These are phyloP conservation scores for Acer saccharum DNA, from an alignment of 345 rosid species.

Conservation along the genomic window DNA sequence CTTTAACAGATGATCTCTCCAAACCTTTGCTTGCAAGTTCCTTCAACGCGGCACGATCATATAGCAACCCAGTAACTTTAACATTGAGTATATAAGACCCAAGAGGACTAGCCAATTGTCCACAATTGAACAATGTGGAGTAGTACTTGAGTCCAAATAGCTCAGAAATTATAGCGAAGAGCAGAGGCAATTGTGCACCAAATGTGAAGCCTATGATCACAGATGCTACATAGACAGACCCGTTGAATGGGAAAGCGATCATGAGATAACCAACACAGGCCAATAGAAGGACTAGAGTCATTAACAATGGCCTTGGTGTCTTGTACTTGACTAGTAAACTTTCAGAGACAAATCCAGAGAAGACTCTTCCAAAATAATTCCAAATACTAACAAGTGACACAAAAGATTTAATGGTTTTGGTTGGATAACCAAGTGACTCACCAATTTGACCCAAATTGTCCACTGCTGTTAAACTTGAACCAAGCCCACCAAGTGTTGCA, in stretches of 20 bases:
- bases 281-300: conserved; percentile 65
- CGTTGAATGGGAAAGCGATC: conserved; percentile 67
- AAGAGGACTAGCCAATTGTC: conserved; percentile 80
- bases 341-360: conserved; percentile 82
- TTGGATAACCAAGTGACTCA: conserved; percentile 78
- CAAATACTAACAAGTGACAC: conserved; percentile 88
- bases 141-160: conserved; percentile 87
- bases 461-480: conserved; percentile 77
- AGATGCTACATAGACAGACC: conserved; percentile 75
- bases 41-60: conserved; percentile 66
- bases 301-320: conserved; percentile 72
- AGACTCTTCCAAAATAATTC: conserved; percentile 88
- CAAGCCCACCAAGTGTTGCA: conserved; percentile 73
- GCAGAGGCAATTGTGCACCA: conserved; percentile 77
- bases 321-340: conserved; percentile 53
- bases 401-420: conserved; percentile 56
- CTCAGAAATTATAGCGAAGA: conserved; percentile 80
- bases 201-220: conserved; percentile 74
- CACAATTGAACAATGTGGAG: conserved; percentile 90
- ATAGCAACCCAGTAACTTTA: conserved; percentile 62
- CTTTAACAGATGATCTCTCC: conserved; percentile 54
- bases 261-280: conserved; percentile 64
- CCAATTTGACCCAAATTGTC: conserved; percentile 94
- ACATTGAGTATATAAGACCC: conserved; percentile 84
- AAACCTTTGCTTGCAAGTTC: conserved; percentile 53